phyloP scores from a whole-genome alignment of 2,329 filamentous ascomycete species.

The Colletotrichum spaethianum region DNA sequence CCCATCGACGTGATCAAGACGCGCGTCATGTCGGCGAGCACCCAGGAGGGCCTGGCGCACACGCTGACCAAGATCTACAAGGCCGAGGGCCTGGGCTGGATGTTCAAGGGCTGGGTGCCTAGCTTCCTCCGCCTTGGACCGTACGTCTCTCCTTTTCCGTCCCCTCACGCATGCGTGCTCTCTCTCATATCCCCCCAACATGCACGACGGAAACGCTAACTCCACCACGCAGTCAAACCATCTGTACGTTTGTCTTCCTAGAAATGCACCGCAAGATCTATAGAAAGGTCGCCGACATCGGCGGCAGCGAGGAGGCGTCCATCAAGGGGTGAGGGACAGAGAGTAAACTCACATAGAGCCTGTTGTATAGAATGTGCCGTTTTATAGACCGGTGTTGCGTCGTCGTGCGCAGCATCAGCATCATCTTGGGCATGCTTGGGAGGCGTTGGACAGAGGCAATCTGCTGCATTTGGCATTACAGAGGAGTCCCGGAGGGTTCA shows the following conservation, averaged over 20 bases:
- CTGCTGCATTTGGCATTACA: slow-evolving; percentile 42
- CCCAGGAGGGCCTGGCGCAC: slow-evolving; percentile 66
- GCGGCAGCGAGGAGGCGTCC: slow-evolving; percentile 47
- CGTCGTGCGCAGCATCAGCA: slow-evolving; percentile 4
- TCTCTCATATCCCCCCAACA: not conserved
- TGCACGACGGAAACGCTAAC: not conserved
- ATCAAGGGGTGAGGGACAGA: slow-evolving; percentile 17
- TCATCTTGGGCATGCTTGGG: slow-evolving; percentile 15
- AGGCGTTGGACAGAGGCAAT: slow-evolving; percentile 33
- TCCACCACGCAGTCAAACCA: slow-evolving; percentile 74
- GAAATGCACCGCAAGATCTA: slow-evolving; percentile 89
- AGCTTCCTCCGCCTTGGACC: slow-evolving; percentile 76
- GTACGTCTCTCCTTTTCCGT: slow-evolving; percentile 56
- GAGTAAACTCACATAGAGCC: not conserved
- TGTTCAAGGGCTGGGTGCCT: slow-evolving; percentile 94
- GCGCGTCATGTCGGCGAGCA: slow-evolving; percentile 81
- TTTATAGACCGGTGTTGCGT: slow-evolving; percentile 32
- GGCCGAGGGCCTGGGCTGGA: slow-evolving; percentile 82
- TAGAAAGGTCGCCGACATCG: slow-evolving; percentile 65
- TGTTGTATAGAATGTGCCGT: slow-evolving; percentile 16
- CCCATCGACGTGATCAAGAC: slow-evolving; percentile 94
- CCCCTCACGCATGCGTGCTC: not conserved
- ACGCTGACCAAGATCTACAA: slow-evolving; percentile 78
- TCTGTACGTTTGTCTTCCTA: slow-evolving; percentile 88
- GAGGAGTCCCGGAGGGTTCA: slow-evolving; percentile 28